These are phyloP conservation scores for Priceomyces carsonii DNA, from an alignment of 805 yeast species.

Conservation along the genomic window DNA sequence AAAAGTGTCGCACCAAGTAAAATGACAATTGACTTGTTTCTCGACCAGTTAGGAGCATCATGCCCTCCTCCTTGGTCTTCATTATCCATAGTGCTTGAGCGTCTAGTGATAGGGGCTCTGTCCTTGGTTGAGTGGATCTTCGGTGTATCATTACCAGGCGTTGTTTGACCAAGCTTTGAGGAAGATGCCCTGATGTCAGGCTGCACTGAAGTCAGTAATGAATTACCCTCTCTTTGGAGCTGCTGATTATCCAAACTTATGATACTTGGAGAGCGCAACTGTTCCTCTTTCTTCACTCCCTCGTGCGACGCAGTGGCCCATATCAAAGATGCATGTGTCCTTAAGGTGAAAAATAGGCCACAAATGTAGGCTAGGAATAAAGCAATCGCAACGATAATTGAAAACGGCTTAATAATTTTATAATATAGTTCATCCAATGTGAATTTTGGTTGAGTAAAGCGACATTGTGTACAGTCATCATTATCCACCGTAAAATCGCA, in stretches of 20 bases:
- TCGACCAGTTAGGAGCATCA: constrained; percentile 97
- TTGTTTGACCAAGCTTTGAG: background rate
- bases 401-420: constrained; percentile 75
- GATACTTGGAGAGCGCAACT: constrained; percentile 39
- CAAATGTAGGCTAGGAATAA: constrained; percentile 82
- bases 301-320: constrained; percentile 67
- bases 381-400: constrained; percentile 75
- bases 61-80: constrained; percentile 63
- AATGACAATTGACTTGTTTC: constrained; percentile 78
- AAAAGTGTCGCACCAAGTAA: constrained; percentile 79
- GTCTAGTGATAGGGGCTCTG: constrained; percentile 1
- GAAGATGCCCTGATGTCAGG: constrained; percentile 9
- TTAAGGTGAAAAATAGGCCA: constrained; percentile 88
- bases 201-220: constrained; percentile 14
- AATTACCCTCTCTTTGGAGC: constrained; percentile 10
- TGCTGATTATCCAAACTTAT: constrained; percentile 26
- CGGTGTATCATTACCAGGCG: background rate
- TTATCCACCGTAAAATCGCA: constrained; percentile 36
- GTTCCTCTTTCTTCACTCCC: constrained; percentile 25
- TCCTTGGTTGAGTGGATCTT: background rate
- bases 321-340: constrained; percentile 95
- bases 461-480: constrained; percentile 65
- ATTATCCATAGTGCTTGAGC: constrained; percentile 10
- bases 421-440: constrained; percentile 66
- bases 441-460: constrained; percentile 75